Conservation (phyloP, 1,284 basidiomycete species). For the Puccinia horiana region DNA sequence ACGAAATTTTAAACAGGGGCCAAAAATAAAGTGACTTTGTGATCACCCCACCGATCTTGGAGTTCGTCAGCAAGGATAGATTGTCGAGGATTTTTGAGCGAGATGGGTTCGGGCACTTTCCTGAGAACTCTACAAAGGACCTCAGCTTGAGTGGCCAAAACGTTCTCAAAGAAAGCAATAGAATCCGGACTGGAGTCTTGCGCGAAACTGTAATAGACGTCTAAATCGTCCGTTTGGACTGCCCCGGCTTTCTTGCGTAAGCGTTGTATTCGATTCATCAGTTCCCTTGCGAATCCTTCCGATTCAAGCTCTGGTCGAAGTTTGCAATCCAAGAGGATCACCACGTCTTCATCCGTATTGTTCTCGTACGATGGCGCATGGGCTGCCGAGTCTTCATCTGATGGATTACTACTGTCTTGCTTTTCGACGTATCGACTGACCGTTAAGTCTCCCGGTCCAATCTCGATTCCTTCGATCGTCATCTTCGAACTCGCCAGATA, state of each 20-base stretch:
- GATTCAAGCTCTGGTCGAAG: slow-evolving; percentile 81
- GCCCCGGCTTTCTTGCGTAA: slow-evolving; percentile 92
- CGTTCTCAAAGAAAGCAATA: slow-evolving; percentile 64
- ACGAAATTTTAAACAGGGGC: slow-evolving; percentile 33
- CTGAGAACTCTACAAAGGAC: slow-evolving; percentile 76
- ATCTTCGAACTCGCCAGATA: slow-evolving; percentile 78
- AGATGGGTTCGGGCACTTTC: slow-evolving; percentile 67
- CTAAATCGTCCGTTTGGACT: slow-evolving; percentile 89
- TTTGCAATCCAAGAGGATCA: slow-evolving; percentile 85
- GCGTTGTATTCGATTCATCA: slow-evolving; percentile 93
- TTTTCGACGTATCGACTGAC: slow-evolving; percentile 89
- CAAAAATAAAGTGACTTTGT: slow-evolving; percentile 51
- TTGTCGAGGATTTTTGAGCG: slow-evolving; percentile 57
- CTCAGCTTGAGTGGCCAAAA: slow-evolving; percentile 71
- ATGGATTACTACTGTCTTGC: slow-evolving; percentile 63
- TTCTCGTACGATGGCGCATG: slow-evolving; percentile 68
- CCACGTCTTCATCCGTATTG: slow-evolving; percentile 91
- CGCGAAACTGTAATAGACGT: slow-evolving; percentile 83
- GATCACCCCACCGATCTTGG: slow-evolving; percentile 50
- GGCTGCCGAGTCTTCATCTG: not conserved
- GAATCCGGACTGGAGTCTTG: slow-evolving; percentile 67
- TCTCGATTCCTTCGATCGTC: slow-evolving; percentile 82
- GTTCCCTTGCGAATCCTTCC: slow-evolving; percentile 84
- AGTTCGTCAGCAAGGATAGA: slow-evolving; percentile 61
- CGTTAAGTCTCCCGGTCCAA: slow-evolving; percentile 83